These are phyloP conservation scores for Papilionanthe hybrid DNA, from an alignment of 116 monocot species.

Conservation along the genomic window DNA sequence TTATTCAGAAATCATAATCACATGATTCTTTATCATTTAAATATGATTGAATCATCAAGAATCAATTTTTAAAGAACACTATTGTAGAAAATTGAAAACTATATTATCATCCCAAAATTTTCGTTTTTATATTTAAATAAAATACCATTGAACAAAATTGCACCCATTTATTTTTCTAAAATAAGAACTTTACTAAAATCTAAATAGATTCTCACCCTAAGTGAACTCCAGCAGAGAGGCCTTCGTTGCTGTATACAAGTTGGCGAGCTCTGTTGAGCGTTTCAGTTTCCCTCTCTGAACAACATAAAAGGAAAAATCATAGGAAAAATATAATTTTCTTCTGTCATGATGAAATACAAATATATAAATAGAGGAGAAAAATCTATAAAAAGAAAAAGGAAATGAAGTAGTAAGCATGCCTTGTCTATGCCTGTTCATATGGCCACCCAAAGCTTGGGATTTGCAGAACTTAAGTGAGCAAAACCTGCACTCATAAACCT, in stretches of 20 bases:
- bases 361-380: neutral
- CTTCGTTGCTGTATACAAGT: slow-evolving; percentile 79
- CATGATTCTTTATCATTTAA: no score
- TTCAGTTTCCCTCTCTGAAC: slow-evolving; percentile 92
- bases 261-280: slow-evolving; percentile 96
- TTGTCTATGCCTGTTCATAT: slow-evolving; percentile 99
- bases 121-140: no score
- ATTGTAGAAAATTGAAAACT: no score
- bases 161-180: no score
- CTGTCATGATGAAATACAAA: neutral
- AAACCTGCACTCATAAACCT: slow-evolving; percentile 93
- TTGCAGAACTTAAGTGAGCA: slow-evolving; percentile 98
- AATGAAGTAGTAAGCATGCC: slow-evolving; percentile 38
- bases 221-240: slow-evolving; percentile 44
- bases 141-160: no score
- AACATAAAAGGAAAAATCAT: no score
- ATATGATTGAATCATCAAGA: no score
- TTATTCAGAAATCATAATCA: no score
- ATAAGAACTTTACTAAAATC: no score
- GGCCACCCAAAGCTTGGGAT: slow-evolving; percentile 97
- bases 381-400: no score
- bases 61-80: no score
- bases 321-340: neutral
- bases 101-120: no score
- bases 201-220: slow-evolving; percentile 42